Evolutionary conservation across 169 alveolate species (phyloP).

Genomic region (Plasmodium gonderi): DNA sequence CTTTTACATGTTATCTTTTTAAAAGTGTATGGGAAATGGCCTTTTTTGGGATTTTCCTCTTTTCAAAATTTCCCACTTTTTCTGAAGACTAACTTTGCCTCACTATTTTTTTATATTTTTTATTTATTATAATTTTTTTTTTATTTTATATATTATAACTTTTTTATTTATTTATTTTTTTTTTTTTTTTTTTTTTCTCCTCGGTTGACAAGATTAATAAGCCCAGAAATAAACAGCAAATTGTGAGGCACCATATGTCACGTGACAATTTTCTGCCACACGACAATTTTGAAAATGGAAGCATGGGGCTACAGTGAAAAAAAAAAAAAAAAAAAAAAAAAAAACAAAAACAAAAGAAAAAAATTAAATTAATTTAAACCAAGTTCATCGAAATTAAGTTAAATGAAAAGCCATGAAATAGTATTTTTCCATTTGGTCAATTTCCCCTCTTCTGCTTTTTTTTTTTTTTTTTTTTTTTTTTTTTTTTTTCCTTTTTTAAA

Average conservation of each 20-base stretch:
- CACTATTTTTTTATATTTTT: neutral
- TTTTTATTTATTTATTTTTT: neutral
- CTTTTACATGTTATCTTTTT: too few relatives aligned
- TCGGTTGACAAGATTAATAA: too few relatives aligned
- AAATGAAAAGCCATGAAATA: neutral
- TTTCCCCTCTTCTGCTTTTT: too few relatives aligned
- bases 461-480: too few relatives aligned
- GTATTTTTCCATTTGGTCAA: neutral
- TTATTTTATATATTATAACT: neutral
- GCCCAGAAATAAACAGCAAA: too few relatives aligned
- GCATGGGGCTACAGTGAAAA: neutral
- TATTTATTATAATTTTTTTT: neutral
- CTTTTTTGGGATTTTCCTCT: too few relatives aligned
- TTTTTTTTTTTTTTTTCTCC: neutral
- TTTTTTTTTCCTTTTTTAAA: too few relatives aligned
- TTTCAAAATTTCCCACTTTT: too few relatives aligned
- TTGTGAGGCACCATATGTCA: neutral
- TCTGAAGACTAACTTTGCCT: neutral
- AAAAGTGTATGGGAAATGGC: too few relatives aligned
- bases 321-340: neutral
- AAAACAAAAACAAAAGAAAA: neutral
- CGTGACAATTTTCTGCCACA: neutral
- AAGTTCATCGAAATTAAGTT: neutral
- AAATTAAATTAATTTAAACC: neutral
- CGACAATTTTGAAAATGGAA: neutral